Evolutionary conservation across 1,139 yeast species (phyloP), one percentile per base, ranked within the genome.

Genomic region (Pichia sp.): DNA sequence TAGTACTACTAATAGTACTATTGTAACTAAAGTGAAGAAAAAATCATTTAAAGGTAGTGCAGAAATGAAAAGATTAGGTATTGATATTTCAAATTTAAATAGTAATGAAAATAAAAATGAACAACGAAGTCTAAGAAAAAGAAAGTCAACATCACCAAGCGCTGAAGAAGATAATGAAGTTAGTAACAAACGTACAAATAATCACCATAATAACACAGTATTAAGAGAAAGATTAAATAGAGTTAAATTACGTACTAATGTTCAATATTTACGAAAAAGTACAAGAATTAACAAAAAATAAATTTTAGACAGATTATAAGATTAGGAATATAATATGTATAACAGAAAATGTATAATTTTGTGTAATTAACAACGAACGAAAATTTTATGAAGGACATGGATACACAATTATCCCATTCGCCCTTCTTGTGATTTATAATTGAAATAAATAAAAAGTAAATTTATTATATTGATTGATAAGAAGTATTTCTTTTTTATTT

Each of bases 221-320:
- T 36, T 48, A 10, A 41, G 37, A 24, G 49, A 45, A 8, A 40
- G 51, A 33, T 35, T 48, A 26, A 37, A 48, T 41, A 40, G 49
- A 27, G 51, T 48, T 4, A 48, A 36, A 32, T 16, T 34, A 12
- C 44, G 51, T 22, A 37, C 49, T 4, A 37, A 39, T 35, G 47
- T 30, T 24, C 48, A 47, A 37, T 42, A 39, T 20, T 24, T 42
- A 36, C 39, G 43, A 23, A 36, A 41, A 32, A 45, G 37, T 23
- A 30, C 31, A 23, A 39, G 41, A 16, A 20, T 31, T 31, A 30
- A 26, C 9, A 26, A 26, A 37, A 37, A 12, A 30, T 12, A 22
- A 24, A 4, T 30, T 33, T 12, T 35, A 35, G 23, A 26, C 6
- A 30, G 20, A 28, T 23, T 25, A 35, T 23, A 22, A 32, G n/a